Evolutionary conservation across 257 asterid genomes (phyloP).

Genomic region (Rhazya stricta): DNA sequence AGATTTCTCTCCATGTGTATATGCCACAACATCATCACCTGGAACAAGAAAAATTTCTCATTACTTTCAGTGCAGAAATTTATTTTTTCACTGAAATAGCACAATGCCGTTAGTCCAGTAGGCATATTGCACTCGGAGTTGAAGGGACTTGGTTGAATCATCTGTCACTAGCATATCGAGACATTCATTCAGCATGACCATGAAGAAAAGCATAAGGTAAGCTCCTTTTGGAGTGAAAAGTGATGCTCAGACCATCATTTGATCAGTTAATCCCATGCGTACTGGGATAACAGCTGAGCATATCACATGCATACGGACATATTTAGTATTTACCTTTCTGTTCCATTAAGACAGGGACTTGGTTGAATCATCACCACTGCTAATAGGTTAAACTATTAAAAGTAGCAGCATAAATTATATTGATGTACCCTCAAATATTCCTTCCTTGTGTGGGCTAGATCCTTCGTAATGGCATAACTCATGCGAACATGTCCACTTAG

Average conservation of each 20-base stretch:
- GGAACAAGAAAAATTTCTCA: conserved; percentile 25
- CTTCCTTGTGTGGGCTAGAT: neutral
- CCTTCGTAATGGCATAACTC: neutral
- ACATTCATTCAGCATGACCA: too few relatives aligned
- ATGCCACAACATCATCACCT: conserved; percentile 82
- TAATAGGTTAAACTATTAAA: neutral
- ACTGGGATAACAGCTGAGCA: too few relatives aligned
- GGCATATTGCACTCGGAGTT: neutral
- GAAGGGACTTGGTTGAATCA: neutral
- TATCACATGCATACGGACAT: neutral
- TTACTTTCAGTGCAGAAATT: neutral
- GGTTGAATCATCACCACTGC: neutral
- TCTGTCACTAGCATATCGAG: too few relatives aligned
- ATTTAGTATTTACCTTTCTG: neutral
- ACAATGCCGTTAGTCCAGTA: neutral
- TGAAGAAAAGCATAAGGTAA: too few relatives aligned
- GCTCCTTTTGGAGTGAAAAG: too few relatives aligned
- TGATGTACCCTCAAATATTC: neutral
- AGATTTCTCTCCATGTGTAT: conserved; percentile 61
- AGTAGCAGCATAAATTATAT: neutral
- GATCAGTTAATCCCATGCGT: neutral
- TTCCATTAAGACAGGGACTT: neutral
- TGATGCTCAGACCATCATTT: neutral
- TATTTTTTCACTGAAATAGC: neutral
- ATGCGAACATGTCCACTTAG: neutral